Percentiles rank a stretch among this genome's conserved stretches.
These are phyloP conservation scores for Geotrichum australiense DNA, from an alignment of 1,139 yeast species.

Conservation along the genomic window DNA sequence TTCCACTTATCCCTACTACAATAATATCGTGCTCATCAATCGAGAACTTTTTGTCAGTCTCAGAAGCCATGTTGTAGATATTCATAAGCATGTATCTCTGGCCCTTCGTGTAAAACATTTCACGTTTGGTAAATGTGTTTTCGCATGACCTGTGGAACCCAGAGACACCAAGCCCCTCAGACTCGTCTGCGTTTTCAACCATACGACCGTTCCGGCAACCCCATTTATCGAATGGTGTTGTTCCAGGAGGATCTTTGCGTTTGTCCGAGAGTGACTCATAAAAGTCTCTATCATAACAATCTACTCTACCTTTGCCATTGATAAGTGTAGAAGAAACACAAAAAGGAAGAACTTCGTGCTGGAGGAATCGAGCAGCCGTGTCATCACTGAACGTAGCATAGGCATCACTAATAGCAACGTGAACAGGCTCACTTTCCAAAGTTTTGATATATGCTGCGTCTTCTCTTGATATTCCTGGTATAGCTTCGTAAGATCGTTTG, in stretches of 20 bases:
- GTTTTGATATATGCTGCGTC: conserved; percentile 22
- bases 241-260: too few species aligned
- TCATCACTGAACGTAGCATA: conserved; percentile 14
- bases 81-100: conserved; percentile 25
- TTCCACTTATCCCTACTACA: conserved; percentile 35
- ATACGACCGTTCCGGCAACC: conserved; percentile 17
- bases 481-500: conserved; percentile 13
- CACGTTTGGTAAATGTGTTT: conserved; percentile 28
- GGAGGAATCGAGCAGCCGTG: conserved; percentile 27
- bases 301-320: conserved; percentile 37
- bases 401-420: conserved; percentile 30
- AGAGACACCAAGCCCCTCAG: conserved; percentile 27
- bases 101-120: conserved; percentile 26
- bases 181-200: conserved; percentile 10
- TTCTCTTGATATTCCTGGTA: conserved; percentile 31
- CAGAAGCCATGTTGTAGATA: conserved; percentile 36
- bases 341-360: conserved; percentile 36
- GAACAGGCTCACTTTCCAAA: conserved; percentile 30
- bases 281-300: conserved; percentile 28
- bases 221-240: conserved; percentile 17
- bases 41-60: conserved; percentile 34
- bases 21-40: conserved; percentile 36
- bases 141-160: conserved; percentile 27
- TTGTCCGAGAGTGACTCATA: too few species aligned
- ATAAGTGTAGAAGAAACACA: conserved; percentile 35